Base-by-base conservation (phyloP, 495 filamentous ascomycete species). In the Jackrogersella multiformis region DNA sequence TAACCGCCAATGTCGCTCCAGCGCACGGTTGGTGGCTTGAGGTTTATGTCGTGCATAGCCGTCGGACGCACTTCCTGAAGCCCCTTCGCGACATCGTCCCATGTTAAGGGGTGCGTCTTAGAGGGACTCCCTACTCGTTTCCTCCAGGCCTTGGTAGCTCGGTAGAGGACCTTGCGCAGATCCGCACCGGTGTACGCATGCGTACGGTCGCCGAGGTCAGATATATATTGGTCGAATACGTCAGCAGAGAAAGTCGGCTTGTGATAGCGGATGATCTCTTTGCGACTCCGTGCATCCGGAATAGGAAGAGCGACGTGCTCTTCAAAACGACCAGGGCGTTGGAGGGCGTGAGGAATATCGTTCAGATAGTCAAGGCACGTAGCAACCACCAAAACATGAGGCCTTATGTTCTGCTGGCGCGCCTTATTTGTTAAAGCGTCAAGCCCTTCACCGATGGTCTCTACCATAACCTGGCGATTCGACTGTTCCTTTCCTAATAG, bases 1-100 rank as follows among this genome's bases (percentile, higher is more conserved):
- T 96, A 91, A 9, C 95, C 95, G 42, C 92, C 95, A 59, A 99
- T 96, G 74, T 99, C 93, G 24, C 83, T 81, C 93, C 93, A 99
- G 70, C 83, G 85, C 45, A 97, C 88, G 48, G 91, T 93, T 0
- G 95, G 94, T 1, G 90, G 89, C 70, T 97, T 90, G 49, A 97
- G 77, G 73, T 96, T 91, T 30, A 97, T 87, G 74, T 96, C 95
- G 68, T 90, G 86, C 89, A 99, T 96, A 1, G 92, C 92, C 9
- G 89, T 93, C 12, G 95, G 94, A 7, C 88, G 86, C 39, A 87
- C 76, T 9, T 79, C 62, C 1, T 76, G 74, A 12, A 83, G 74
- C 28, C 80, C 79, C 49, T 76, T 70, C 12, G 77, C 68, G 49
- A 82, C 76, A 67, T 86, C 84, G 0, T 78, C 71, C 52, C 75